Evolutionary conservation across 208 protist species (phyloP).

Genomic region (Herpetomonas tarakana): DNA sequence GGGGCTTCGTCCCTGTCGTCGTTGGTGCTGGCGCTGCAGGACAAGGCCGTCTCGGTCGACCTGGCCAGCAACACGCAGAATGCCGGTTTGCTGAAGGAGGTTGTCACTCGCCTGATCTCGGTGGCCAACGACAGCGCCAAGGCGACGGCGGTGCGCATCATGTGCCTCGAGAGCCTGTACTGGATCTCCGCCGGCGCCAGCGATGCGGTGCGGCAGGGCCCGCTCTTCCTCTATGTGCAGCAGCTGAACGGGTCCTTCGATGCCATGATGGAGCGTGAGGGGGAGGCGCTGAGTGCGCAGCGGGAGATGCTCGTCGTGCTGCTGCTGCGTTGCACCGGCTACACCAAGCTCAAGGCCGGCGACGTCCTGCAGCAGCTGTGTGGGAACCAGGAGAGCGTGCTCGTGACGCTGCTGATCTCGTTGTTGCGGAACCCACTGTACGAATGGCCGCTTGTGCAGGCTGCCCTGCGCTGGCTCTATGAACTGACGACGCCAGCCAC

Average conservation of each 20-base stretch:
- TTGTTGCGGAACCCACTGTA: slow-evolving; percentile 45
- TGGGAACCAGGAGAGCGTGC: slow-evolving; percentile 35
- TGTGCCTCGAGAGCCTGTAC: slow-evolving; percentile 77
- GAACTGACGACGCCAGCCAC: slow-evolving; percentile 72
- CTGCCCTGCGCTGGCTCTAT: slow-evolving; percentile 74
- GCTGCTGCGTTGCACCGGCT: slow-evolving; percentile 78
- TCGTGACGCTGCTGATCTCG: slow-evolving; percentile 46
- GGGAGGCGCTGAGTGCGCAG: slow-evolving; percentile 23
- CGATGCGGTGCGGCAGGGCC: slow-evolving; percentile 46
- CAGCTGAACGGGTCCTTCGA: slow-evolving; percentile 78
- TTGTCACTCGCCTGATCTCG: slow-evolving; percentile 34
- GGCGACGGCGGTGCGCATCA: slow-evolving; percentile 49
- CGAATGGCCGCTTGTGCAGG: slow-evolving; percentile 75
- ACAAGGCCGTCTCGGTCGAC: slow-evolving; percentile 26
- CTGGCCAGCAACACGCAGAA: slow-evolving; percentile 18
- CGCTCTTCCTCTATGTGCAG: slow-evolving; percentile 57
- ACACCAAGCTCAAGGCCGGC: slow-evolving; percentile 55
- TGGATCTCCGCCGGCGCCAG: slow-evolving; percentile 54
- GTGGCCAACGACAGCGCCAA: slow-evolving; percentile 65
- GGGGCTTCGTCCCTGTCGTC: slow-evolving; percentile 56
- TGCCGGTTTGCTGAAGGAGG: slow-evolving; percentile 23
- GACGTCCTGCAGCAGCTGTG: slow-evolving; percentile 76
- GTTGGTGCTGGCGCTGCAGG: slow-evolving; percentile 42
- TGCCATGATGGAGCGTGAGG: slow-evolving; percentile 50
- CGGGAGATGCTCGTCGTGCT: slow-evolving; percentile 76